Evolutionary conservation across 2,329 filamentous ascomycete species (phyloP).

Genomic region (Diaporthe amygdali): DNA sequence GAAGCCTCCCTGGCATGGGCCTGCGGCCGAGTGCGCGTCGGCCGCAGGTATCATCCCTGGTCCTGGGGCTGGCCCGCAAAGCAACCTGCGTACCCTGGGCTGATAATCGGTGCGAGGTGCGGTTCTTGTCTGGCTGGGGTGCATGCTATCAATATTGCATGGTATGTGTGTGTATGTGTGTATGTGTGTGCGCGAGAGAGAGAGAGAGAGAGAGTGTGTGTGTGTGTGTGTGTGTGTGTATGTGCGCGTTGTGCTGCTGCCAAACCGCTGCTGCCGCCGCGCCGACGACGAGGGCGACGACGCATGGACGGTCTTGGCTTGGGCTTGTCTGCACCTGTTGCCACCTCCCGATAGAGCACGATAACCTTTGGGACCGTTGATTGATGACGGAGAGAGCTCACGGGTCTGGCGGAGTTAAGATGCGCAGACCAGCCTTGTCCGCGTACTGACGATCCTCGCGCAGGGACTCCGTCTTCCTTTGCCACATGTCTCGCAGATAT

Average conservation of each 20-base stretch:
- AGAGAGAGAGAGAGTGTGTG: neutral
- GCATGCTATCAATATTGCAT: too few relatives aligned
- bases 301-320: neutral
- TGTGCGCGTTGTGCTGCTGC: neutral
- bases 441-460: too few relatives aligned
- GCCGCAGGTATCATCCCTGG: conserved; percentile 6
- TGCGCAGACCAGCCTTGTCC: too few relatives aligned
- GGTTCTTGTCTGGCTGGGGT: neutral
- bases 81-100: too few relatives aligned
- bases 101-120: too few relatives aligned
- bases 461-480: too few relatives aligned
- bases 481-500: neutral
- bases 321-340: too few relatives aligned
- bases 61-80: neutral
- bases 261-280: neutral
- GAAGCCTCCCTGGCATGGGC: neutral
- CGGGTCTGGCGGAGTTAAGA: too few relatives aligned
- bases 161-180: neutral
- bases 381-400: too few relatives aligned
- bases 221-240: neutral
- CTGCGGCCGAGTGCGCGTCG: neutral
- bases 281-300: neutral
- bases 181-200: too few relatives aligned
- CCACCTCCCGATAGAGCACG: neutral
- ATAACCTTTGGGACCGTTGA: too few relatives aligned